phyloP scores from a whole-genome alignment of 148 eudicot genomes.

The Tetragonia tetragonoides region DNA sequence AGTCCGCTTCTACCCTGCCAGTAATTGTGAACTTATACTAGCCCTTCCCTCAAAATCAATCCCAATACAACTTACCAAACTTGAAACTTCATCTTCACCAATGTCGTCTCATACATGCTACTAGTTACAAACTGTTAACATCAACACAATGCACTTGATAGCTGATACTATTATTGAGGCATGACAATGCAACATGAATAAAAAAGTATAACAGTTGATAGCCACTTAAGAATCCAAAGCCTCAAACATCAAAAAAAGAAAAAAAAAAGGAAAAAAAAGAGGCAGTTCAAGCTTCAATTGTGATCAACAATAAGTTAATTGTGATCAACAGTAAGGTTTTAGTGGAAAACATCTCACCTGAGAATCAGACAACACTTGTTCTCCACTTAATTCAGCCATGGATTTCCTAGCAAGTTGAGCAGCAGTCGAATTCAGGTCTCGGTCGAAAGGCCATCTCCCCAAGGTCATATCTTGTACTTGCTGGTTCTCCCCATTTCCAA shows the following conservation, averaged over 20 bases:
- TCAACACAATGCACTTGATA: neutral
- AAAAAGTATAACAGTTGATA: neutral
- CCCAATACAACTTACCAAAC: neutral
- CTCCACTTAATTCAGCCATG: neutral
- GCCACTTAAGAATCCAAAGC: neutral
- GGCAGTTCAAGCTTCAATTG: neutral
- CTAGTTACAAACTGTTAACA: no score
- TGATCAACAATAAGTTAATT: neutral
- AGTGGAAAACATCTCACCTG: constrained; percentile 15
- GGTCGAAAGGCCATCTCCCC: constrained; percentile 18
- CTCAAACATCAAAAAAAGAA: neutral
- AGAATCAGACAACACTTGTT: constrained; percentile 4
- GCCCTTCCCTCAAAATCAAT: neutral
- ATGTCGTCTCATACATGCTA: neutral
- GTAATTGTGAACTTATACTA: neutral
- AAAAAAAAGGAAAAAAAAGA: no score
- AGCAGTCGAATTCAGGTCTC: constrained; percentile 9
- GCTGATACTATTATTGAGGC: neutral
- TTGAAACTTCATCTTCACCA: neutral
- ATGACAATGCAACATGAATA: neutral
- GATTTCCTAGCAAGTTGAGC: constrained; percentile 12
- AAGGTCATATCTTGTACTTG: constrained; percentile 3
- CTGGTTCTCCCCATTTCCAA: constrained; percentile 17
- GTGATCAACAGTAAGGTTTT: neutral
- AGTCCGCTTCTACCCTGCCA: no score